phyloP scores from a whole-genome alignment of 768 basidiomycete genomes.

The Phallus indusiatus region DNA sequence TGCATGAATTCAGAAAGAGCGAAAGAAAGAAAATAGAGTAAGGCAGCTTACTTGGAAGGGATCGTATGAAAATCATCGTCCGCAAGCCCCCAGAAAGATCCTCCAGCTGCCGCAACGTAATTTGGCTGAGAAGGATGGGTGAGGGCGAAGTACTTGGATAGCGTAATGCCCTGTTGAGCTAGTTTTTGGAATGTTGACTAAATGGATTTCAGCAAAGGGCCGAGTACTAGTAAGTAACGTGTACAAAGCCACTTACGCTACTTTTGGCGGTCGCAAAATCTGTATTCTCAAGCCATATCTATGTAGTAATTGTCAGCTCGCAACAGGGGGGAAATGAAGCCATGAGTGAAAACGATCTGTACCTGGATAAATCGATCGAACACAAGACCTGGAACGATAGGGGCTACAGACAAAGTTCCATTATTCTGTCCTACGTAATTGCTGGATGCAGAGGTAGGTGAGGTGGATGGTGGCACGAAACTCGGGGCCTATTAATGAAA shows the following conservation, averaged over 20 bases:
- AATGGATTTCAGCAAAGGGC: background rate
- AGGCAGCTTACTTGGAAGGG: conserved; percentile 13
- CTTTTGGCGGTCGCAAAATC: conserved; percentile 30
- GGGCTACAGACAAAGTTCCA: conserved; percentile 30
- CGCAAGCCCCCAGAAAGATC: conserved; percentile 42
- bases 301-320: background rate
- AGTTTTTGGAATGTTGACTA: conserved; percentile 26
- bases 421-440: conserved; percentile 35
- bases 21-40: background rate
- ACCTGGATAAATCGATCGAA: conserved; percentile 38
- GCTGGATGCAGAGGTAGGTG: conserved; percentile 19
- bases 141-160: conserved; percentile 35
- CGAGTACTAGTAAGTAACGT: background rate
- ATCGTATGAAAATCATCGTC: conserved; percentile 29
- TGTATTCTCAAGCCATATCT: conserved; percentile 60
- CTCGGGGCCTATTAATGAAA: conserved; percentile 13
- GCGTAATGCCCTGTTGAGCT: conserved; percentile 38
- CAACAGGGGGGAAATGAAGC: background rate
- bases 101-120: conserved; percentile 37
- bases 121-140: conserved; percentile 59
- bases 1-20: conserved; percentile 20
- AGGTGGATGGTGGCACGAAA: conserved; percentile 21
- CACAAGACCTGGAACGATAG: conserved; percentile 30
- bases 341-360: conserved; percentile 3
- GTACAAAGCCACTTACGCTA: background rate